Evolutionary conservation across 352 stramenopile species (phyloP), one percentile per base, ranked within the genome.

Genomic region (Phytophthora melonis): DNA sequence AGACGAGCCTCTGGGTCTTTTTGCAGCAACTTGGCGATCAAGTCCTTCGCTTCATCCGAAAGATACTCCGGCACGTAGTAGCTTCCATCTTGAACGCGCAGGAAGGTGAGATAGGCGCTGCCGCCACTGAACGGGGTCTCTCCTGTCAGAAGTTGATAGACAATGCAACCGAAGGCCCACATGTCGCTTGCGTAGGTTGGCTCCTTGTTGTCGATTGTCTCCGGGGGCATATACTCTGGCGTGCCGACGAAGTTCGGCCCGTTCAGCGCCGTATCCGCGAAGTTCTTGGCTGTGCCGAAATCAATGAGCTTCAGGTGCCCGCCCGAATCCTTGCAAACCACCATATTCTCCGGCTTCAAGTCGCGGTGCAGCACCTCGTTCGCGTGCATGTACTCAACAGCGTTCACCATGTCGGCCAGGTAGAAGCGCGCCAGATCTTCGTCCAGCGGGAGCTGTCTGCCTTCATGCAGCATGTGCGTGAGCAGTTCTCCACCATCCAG

Each of bases 291-390:
- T 6, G 90, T 97, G 0, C 90, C 90, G 65, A 97, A 97, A 62
- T 97, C 90, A 43, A 97, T 91, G 19, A 97, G 72, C 21, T 88
- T 84, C 19, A 95, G 19, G 53, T 97, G 90, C 4, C 79, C 82
- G 56, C 90, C 82, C 1, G 66, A 52, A 23, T 70, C 60, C 21
- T 80, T 78, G 21, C 67, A 81, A 3, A 98, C 86, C 47, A 99
- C 87, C 77, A 99, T 96, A 76, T 99, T 99, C 70, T 99, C 97
- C 0, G 97, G 93, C 72, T 99, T 98, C 19, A 99, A 70, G 62
- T 97, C 88, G 4, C 97, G 88, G 77, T 99, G 97, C 5, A 99
- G 88, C 41, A 99, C 90, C 6, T 92, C 82, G 43, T 97, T 88
- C 0, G 73, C 66, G 77, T 99, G 97, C 56, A 99, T 94, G 76